These are phyloP conservation scores for Termitomyces bulborhizus DNA, from an alignment of 768 basidiomycete species.

Conservation along the genomic window DNA sequence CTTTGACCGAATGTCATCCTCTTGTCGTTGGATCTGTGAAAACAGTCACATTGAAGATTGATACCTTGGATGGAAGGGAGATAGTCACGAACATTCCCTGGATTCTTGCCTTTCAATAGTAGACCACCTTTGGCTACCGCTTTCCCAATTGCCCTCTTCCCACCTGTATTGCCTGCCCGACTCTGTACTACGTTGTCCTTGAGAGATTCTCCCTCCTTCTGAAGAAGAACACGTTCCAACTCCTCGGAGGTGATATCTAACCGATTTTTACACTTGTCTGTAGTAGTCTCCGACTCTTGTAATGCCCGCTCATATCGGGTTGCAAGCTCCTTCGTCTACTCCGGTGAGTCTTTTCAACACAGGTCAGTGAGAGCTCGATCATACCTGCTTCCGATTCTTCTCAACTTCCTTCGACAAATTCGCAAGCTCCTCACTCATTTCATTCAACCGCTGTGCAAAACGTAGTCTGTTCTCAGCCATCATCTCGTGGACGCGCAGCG, in stretches of 20 bases:
- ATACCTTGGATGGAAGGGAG: neutral
- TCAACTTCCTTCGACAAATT: conserved; percentile 89
- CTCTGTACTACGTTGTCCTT: conserved; percentile 73
- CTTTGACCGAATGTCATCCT: conserved; percentile 86
- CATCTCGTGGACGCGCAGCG: conserved; percentile 83
- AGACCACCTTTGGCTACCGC: conserved; percentile 89
- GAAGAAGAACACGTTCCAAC: conserved; percentile 82
- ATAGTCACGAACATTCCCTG: conserved; percentile 58
- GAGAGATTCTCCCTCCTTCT: conserved; percentile 92
- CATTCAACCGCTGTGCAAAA: conserved; percentile 82
- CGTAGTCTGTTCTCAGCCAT: conserved; percentile 86
- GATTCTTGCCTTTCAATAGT: conserved; percentile 88
- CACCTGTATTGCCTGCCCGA: conserved; percentile 52
- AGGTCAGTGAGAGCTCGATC: conserved; percentile 8
- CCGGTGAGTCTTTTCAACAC: neutral
- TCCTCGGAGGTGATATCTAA: conserved; percentile 91
- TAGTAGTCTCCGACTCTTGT: conserved; percentile 78
- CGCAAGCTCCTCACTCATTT: conserved; percentile 94
- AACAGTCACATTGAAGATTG: neutral
- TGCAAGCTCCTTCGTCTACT: conserved; percentile 86
- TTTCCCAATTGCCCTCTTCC: conserved; percentile 84
- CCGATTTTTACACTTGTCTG: conserved; percentile 85
- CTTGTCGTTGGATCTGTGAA: conserved; percentile 78
- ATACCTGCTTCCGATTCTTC: conserved; percentile 83
- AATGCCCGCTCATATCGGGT: conserved; percentile 82